Evolutionary conservation across 2,329 filamentous ascomycete genomes (phyloP).

Genomic region (Chaetothyriales sp.): DNA sequence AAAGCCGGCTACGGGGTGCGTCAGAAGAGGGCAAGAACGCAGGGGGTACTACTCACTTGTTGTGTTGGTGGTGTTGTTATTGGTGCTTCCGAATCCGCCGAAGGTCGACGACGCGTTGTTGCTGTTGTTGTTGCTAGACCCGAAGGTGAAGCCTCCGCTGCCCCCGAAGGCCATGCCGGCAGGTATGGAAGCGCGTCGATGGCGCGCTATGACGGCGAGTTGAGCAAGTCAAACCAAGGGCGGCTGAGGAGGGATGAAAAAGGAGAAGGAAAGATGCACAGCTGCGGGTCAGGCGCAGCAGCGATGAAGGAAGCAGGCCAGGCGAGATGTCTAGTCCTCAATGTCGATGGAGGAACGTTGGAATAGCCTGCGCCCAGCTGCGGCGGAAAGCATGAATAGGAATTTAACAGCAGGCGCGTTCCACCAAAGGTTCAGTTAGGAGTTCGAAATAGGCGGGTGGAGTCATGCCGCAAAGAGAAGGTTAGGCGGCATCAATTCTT

Average conservation of each 20-base stretch:
- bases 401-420: not conserved
- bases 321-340: not conserved
- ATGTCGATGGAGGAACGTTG: not conserved
- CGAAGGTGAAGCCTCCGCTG: conserved; percentile 10
- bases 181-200: conserved; percentile 12
- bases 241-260: not conserved
- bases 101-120: conserved; percentile 7
- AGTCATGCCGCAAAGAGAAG: not conserved
- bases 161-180: conserved; percentile 17
- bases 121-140: conserved; percentile 11
- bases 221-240: not conserved
- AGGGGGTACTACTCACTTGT: conserved; percentile 7
- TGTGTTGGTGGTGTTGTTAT: conserved; percentile 7
- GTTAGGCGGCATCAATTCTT: not conserved
- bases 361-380: not conserved
- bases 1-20: conserved; percentile 10
- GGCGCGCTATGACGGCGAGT: conserved; percentile 8
- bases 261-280: not conserved
- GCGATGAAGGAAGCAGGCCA: not conserved
- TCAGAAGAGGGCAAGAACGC: not conserved
- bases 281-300: not conserved
- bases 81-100: conserved; percentile 16
- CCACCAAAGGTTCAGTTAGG: not conserved
- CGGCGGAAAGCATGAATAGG: not conserved
- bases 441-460: not conserved